phyloP scores from a whole-genome alignment of 805 yeast species.

The Kodamaea laetipori region DNA sequence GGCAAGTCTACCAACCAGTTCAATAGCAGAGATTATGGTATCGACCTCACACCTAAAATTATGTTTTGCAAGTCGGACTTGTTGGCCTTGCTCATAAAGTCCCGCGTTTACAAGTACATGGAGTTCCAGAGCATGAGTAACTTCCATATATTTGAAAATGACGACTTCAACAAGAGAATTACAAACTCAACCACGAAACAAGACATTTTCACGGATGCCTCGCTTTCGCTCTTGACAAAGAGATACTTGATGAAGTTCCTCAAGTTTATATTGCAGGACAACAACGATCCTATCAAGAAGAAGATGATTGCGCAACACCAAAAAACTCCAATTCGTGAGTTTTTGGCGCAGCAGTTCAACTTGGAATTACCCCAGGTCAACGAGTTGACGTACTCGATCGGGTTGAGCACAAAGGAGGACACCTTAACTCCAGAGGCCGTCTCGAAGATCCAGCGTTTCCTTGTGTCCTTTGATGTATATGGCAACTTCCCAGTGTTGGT shows the following conservation, averaged over 20 bases:
- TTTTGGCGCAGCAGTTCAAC: constrained; percentile 65
- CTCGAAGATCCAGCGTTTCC: constrained; percentile 77
- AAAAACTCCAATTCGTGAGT: constrained; percentile 56
- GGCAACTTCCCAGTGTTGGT: constrained; percentile 93
- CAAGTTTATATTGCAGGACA: constrained; percentile 69
- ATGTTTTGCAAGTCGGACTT: constrained; percentile 91
- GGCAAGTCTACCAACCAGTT: constrained; percentile 50
- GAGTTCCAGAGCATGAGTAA: constrained; percentile 88
- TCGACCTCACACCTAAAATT: constrained; percentile 84
- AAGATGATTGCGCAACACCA: constrained; percentile 59
- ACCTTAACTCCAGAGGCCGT: constrained; percentile 75
- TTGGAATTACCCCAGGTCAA: constrained; percentile 72
- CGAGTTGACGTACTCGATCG: constrained; percentile 85
- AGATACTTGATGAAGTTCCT: constrained; percentile 88
- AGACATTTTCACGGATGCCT: constrained; percentile 89
- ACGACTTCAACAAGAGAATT: constrained; percentile 77
- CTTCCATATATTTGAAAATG: constrained; percentile 94
- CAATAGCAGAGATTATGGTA: constrained; percentile 74
- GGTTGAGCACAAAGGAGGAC: constrained; percentile 63
- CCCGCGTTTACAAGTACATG: constrained; percentile 86
- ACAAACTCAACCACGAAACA: constrained; percentile 74
- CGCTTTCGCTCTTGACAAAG: constrained; percentile 71
- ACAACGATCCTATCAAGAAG: constrained; percentile 61
- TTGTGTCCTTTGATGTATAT: constrained; percentile 84
- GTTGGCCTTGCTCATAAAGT: constrained; percentile 71